phyloP scores from a whole-genome alignment of 2,329 filamentous ascomycete species.

The Westerdykella aurantiaca region DNA sequence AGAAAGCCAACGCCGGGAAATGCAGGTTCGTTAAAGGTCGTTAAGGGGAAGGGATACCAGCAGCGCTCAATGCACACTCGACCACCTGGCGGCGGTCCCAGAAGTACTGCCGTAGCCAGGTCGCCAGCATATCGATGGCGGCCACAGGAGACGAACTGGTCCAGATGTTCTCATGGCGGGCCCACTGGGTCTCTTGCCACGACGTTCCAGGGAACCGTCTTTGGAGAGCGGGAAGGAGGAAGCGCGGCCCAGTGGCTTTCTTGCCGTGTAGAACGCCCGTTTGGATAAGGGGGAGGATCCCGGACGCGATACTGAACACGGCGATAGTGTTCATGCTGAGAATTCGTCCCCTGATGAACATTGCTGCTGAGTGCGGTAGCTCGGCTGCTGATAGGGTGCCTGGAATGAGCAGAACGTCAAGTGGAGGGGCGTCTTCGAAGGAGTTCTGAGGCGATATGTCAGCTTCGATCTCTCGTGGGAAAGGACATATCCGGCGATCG shows the following conservation, averaged over 20 bases:
- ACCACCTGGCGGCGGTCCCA: conserved; percentile 32
- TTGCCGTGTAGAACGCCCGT: conserved; percentile 22
- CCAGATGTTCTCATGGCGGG: conserved; percentile 29
- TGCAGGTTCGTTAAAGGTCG: conserved; percentile 12
- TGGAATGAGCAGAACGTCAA: conserved; percentile 33
- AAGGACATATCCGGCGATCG: conserved; percentile 1
- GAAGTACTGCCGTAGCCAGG: conserved; percentile 34
- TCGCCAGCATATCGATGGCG: conserved; percentile 28
- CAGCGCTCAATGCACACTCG: conserved; percentile 23
- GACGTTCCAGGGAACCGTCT: conserved; percentile 23
- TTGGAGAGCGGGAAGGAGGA: conserved; percentile 20
- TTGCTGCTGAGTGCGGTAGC: conserved; percentile 17
- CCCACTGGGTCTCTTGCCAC: conserved; percentile 28
- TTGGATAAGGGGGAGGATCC: conserved; percentile 25
- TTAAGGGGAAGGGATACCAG: conserved; percentile 24
- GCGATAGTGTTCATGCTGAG: conserved; percentile 20
- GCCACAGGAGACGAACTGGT: conserved; percentile 27
- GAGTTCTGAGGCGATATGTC: conserved; percentile 26
- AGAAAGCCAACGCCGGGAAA: conserved; percentile 5
- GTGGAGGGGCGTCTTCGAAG: conserved; percentile 29
- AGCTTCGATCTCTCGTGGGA: conserved; percentile 7
- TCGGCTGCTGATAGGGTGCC: conserved; percentile 23
- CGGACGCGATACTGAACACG: conserved; percentile 29
- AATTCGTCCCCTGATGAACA: conserved; percentile 25
- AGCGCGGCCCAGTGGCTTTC: conserved; percentile 23